Percentiles rank a stretch among this genome's conserved stretches.
Evolutionary conservation across 192 early-diverging fungal species (phyloP).

Genomic region (Phycomyces nitens): DNA sequence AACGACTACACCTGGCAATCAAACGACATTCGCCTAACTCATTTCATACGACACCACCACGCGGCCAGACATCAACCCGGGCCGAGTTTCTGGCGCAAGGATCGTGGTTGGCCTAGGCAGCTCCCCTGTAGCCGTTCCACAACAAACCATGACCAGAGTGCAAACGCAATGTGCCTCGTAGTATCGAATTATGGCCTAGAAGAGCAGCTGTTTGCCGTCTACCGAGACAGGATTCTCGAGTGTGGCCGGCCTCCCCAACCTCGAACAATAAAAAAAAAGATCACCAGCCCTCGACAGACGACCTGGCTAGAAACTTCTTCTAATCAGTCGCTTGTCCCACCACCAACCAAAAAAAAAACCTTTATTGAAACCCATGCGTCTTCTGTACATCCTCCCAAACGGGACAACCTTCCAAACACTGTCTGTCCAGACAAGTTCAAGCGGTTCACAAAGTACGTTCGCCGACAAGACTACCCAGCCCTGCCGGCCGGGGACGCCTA

Average conservation of each 20-base stretch:
- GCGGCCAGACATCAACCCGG: background rate
- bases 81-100: slow-evolving; percentile 33
- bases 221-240: slow-evolving; percentile 30
- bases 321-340: background rate
- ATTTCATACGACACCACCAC: slow-evolving; percentile 17
- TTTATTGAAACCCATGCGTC: slow-evolving; percentile 14
- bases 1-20: slow-evolving; percentile 37
- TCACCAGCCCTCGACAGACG: background rate
- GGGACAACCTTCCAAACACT: too few relatives aligned
- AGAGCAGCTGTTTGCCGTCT: slow-evolving; percentile 26
- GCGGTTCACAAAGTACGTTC: slow-evolving; percentile 27
- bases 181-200: slow-evolving; percentile 9
- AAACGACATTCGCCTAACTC: slow-evolving; percentile 33
- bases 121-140: slow-evolving; percentile 21
- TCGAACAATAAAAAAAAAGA: background rate
- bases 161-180: slow-evolving; percentile 18
- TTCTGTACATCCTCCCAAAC: background rate
- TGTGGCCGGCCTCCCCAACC: slow-evolving; percentile 8
- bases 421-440: slow-evolving; percentile 4
- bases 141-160: slow-evolving; percentile 34
- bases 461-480: slow-evolving; percentile 16
- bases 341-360: background rate
- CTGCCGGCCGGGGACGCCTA: slow-evolving; percentile 14
- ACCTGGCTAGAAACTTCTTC: slow-evolving; percentile 5
- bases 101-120: slow-evolving; percentile 31